A percentile compares a stretch with the other conserved stretches of the same genome.
Evolutionary conservation across 768 basidiomycete genomes (phyloP).

Genomic region (Daedalea quercina): DNA sequence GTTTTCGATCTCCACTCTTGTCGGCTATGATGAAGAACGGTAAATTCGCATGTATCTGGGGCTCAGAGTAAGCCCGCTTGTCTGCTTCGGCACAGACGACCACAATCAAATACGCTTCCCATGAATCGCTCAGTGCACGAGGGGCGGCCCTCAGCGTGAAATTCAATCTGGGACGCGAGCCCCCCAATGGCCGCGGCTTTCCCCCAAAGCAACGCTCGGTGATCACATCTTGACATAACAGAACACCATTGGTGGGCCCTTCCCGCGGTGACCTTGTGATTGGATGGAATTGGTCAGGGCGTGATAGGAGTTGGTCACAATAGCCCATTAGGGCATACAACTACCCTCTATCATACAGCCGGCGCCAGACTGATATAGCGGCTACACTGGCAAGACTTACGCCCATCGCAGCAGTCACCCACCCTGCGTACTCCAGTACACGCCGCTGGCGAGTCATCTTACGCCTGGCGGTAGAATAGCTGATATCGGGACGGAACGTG

Average conservation of each 20-base stretch:
- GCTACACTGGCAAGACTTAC: constrained; percentile 36
- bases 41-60: neutral
- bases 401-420: constrained; percentile 39
- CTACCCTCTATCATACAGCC: constrained; percentile 14
- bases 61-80: neutral
- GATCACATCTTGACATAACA: constrained; percentile 1
- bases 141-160: neutral
- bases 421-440: constrained; percentile 46
- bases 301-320: neutral
- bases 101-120: neutral
- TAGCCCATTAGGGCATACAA: constrained; percentile 32
- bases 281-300: neutral
- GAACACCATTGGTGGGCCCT: neutral
- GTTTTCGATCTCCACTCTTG: neutral
- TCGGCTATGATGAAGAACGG: neutral
- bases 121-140: neutral
- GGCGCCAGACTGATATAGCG: constrained; percentile 24
- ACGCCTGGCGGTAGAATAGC: constrained; percentile 74
- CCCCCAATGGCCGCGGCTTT: neutral
- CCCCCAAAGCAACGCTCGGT: neutral
- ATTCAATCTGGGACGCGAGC: neutral
- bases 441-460: constrained; percentile 65
- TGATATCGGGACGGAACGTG: constrained; percentile 93
- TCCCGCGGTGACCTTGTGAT: neutral
- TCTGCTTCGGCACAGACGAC: neutral